A percentile compares a stretch with the other conserved stretches of the same genome.
These are phyloP conservation scores for Pterula multifida DNA, from an alignment of 1,284 basidiomycete species.

Conservation along the genomic window DNA sequence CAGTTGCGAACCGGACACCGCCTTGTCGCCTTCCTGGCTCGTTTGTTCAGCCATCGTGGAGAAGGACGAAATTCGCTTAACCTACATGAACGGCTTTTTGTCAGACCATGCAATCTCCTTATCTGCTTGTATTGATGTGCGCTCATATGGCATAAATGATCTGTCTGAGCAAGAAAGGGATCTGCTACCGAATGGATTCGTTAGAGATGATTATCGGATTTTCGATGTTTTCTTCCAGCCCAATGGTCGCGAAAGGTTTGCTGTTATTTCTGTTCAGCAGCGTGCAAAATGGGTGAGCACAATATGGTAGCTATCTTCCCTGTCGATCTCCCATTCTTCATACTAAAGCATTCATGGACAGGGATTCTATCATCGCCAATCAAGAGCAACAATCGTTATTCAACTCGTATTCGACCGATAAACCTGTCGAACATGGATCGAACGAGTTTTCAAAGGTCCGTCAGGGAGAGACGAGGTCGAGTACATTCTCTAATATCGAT, in stretches of 20 bases:
- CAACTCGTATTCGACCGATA: not conserved
- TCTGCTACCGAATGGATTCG: slow-evolving; percentile 23
- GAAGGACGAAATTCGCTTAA: not conserved
- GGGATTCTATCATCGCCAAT: not conserved
- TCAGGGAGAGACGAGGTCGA: slow-evolving; percentile 7
- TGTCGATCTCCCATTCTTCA: not conserved
- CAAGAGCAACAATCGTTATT: not conserved
- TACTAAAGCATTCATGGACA: not conserved
- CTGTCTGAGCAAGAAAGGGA: slow-evolving; percentile 29
- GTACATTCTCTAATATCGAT: slow-evolving; percentile 9
- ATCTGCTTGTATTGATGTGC: slow-evolving; percentile 45
- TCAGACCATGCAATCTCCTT: slow-evolving; percentile 31
- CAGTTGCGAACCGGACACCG: not conserved
- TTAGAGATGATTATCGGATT: slow-evolving; percentile 30
- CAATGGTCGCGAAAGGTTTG: slow-evolving; percentile 42
- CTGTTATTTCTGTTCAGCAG: slow-evolving; percentile 43
- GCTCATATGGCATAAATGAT: slow-evolving; percentile 34
- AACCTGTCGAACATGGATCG: not conserved
- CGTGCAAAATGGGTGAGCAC: slow-evolving; percentile 59
- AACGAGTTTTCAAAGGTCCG: slow-evolving; percentile 8
- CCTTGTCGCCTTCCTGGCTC: not conserved
- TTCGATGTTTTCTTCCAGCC: slow-evolving; percentile 56
- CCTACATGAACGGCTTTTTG: not conserved
- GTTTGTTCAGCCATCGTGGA: not conserved
- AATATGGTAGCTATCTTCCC: slow-evolving; percentile 39